Evolutionary conservation across 139 green algal genomes (phyloP).

Genomic region (Deuterostichococcus epilithicus): DNA sequence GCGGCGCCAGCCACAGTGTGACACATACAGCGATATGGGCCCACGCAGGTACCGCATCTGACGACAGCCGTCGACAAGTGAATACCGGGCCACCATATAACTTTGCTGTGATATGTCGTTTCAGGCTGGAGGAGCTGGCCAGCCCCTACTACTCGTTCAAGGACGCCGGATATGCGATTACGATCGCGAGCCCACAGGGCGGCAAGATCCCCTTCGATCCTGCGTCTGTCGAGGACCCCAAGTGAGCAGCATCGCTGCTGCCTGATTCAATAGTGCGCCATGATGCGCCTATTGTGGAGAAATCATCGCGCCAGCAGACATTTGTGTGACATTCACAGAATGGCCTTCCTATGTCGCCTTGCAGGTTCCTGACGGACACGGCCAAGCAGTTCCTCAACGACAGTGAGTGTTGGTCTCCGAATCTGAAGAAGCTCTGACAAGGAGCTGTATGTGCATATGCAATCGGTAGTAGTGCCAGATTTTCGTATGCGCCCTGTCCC

Average conservation of each 20-base stretch:
- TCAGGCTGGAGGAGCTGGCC: too few relatives aligned
- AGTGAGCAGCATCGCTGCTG: background rate
- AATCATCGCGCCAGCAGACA: too few relatives aligned
- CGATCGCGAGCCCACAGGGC: constrained; percentile 25
- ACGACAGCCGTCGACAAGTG: background rate
- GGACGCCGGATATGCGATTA: constrained; percentile 11
- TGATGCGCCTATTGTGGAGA: too few relatives aligned
- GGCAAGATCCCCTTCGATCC: constrained; percentile 34
- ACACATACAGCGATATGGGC: background rate
- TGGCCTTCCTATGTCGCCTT: background rate
- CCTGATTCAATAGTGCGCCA: background rate
- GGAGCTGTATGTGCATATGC: too few relatives aligned
- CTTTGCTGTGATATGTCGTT: constrained; percentile 4
- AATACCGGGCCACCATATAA: background rate
- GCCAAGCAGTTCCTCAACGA: constrained; percentile 31
- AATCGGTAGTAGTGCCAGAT: background rate
- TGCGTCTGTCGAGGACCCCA: background rate
- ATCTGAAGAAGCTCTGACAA: too few relatives aligned
- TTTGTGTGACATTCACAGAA: background rate
- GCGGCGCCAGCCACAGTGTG: too few relatives aligned
- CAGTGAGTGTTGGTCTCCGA: background rate
- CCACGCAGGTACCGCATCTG: background rate
- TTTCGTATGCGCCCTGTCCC: background rate
- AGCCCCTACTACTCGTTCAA: too few relatives aligned
- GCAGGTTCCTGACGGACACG: constrained; percentile 23